Evolutionary conservation across 2,329 filamentous ascomycete species (phyloP), one percentile per base, ranked within the genome.

Genomic region (Neopestalotiopsis sp.): DNA sequence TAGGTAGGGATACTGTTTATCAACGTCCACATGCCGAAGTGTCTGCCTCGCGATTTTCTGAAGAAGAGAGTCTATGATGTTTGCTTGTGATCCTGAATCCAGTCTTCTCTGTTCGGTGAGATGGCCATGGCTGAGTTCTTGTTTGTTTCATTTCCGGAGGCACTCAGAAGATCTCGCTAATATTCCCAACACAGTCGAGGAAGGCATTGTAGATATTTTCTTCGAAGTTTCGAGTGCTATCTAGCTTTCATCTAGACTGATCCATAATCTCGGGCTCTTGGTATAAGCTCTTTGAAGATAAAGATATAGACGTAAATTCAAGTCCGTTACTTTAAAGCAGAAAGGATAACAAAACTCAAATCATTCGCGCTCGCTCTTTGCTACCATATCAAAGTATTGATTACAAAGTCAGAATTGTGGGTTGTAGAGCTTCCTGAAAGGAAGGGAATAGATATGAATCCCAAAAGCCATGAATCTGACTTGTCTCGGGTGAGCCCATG

Each of bases 101-200:
- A 24, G 24, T 3, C 24, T 3, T 24, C 2, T 2, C 2, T 3
- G 2, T 24, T 3, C 2, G 4, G 1, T 4, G 34, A 10, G 34
- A 4, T 38, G 34, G 6, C 4, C 10, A 10, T 38, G 10, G 34
- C 34, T 38, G 10, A 0, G 34, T 2, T 38, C 10, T 38, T 10
- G 1, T 6, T 6, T 6, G 34, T 6, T 38, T 2, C 10, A 38
- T 10, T 10, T 1, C 34, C 34, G 6, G 34, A 38, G 34, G 3
- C 24, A 24, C 24, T 3, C 24, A 0, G 2, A 24, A 2, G 24
- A 24, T 24, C 6, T 24, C 45, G 10, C n/a, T 6, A 17, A 24
- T 20, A 4, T n/a, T 52, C 7, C 14, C 45, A 20, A 6, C 45
- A 20, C 6, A 24, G 4, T 3, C 17, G 1, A 52, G 45, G n/a